Percentiles rank a stretch among this genome's conserved stretches.
Evolutionary conservation across 257 asterid genomes (phyloP).

Genomic region (Nicotiana undulata): DNA sequence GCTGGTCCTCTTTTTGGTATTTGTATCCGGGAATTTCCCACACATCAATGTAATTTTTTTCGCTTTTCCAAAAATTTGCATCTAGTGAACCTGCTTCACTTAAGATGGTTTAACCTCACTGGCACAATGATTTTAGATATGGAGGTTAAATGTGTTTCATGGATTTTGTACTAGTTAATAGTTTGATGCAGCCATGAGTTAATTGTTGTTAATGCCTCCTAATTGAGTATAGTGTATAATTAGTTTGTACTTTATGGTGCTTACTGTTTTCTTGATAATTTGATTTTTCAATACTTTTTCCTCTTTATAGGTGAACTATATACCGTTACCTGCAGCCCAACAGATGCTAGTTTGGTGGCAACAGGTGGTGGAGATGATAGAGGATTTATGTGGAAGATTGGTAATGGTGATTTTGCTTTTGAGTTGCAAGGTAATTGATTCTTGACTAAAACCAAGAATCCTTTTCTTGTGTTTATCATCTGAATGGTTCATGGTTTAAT

Average conservation of each 20-base stretch:
- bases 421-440: slow-evolving; percentile 58
- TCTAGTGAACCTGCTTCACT: not conserved
- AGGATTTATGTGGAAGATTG: slow-evolving; percentile 78
- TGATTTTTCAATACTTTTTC: not conserved
- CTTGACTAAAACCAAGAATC: not conserved
- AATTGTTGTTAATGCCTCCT: not conserved
- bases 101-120: not conserved
- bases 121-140: not conserved
- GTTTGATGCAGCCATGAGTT: not conserved
- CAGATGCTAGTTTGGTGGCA: slow-evolving; percentile 75
- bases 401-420: slow-evolving; percentile 69
- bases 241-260: not conserved
- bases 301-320: slow-evolving; percentile 66
- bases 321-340: slow-evolving; percentile 69
- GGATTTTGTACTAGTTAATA: not conserved
- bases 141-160: not conserved
- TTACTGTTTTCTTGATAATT: not conserved
- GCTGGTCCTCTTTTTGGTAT: not conserved
- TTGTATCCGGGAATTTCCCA: not conserved
- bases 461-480: too few relatives aligned
- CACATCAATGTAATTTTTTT: not conserved
- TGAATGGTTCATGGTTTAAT: too few relatives aligned
- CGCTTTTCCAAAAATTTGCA: too few relatives aligned
- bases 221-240: not conserved
- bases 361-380: slow-evolving; percentile 97